Percentiles rank a stretch among this genome's conserved stretches.
These are phyloP conservation scores for Kurtzmaniella quercitrusa DNA, from an alignment of 1,139 yeast genomes.

Conservation along the genomic window DNA sequence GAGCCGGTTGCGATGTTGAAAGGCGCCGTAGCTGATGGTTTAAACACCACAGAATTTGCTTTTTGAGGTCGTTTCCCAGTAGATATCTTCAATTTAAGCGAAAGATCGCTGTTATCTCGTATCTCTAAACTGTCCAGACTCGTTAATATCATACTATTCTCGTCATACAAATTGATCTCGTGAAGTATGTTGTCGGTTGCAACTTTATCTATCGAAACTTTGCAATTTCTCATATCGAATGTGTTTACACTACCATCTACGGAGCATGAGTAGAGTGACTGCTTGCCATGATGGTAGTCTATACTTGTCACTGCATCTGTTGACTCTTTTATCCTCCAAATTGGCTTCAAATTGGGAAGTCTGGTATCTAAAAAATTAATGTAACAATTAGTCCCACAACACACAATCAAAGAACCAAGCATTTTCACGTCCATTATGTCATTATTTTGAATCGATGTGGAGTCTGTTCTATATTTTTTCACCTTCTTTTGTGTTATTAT, in stretches of 20 bases:
- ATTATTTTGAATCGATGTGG: constrained; percentile 9
- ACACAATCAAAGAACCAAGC: constrained; percentile 15
- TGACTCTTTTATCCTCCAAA: constrained; percentile 18
- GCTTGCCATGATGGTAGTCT: constrained; percentile 11
- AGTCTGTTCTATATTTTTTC: constrained; percentile 7
- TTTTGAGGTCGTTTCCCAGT: background rate
- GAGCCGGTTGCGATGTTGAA: background rate
- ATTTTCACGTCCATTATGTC: constrained; percentile 14
- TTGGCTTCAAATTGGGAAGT: constrained; percentile 10
- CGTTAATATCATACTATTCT: background rate
- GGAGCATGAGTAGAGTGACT: constrained; percentile 19
- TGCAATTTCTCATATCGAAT: constrained; percentile 25
- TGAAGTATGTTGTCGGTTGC: background rate
- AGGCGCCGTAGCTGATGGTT: background rate
- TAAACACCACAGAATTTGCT: background rate
- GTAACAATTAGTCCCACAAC: constrained; percentile 24
- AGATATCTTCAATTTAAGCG: background rate
- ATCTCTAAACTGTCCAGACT: background rate
- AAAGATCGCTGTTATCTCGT: background rate
- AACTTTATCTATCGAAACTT: constrained; percentile 8
- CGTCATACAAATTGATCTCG: background rate
- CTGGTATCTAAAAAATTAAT: constrained; percentile 18
- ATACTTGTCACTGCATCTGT: constrained; percentile 28
- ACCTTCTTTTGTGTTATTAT: constrained; percentile 13
- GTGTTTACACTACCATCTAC: constrained; percentile 25